Percentiles rank a stretch among this genome's conserved stretches.
phyloP scores from a whole-genome alignment of 2,329 filamentous ascomycete genomes.

The Colletotrichum tanaceti region DNA sequence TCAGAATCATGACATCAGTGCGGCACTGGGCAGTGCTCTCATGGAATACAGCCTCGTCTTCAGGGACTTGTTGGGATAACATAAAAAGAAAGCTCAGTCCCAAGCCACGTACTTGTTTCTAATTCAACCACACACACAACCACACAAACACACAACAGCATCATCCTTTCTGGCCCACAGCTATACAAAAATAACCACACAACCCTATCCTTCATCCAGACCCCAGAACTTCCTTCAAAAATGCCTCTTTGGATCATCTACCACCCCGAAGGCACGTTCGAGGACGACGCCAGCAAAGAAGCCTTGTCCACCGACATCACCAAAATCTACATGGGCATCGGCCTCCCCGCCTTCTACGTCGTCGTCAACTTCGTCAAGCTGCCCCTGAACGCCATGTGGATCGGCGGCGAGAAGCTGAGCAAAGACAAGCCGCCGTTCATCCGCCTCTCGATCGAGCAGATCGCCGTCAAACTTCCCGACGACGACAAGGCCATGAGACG shows the following conservation, averaged over 20 bases:
- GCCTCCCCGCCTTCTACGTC: slow-evolving; percentile 58
- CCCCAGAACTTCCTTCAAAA: not conserved
- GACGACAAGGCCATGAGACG: slow-evolving; percentile 37
- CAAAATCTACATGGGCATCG: slow-evolving; percentile 42
- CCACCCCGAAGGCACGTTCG: slow-evolving; percentile 52
- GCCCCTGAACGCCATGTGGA: slow-evolving; percentile 43
- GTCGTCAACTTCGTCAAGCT: slow-evolving; percentile 54
- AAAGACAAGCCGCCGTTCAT: slow-evolving; percentile 50
- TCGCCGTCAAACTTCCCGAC: slow-evolving; percentile 46
- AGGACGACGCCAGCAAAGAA: slow-evolving; percentile 44
- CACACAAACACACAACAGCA: no score
- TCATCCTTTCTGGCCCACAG: no score
- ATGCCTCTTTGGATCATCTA: slow-evolving; percentile 60
- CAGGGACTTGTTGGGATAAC: no score
- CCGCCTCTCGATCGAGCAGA: slow-evolving; percentile 47
- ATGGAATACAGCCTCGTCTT: no score
- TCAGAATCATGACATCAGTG: not conserved
- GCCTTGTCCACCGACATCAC: slow-evolving; percentile 52
- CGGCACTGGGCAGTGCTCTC: no score
- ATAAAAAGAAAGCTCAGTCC: no score
- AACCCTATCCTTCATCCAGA: no score
- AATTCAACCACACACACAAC: no score
- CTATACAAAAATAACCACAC: no score
- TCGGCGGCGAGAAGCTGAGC: slow-evolving; percentile 24
- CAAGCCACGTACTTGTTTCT: no score